Conservation (phyloP, 306 rosid species). For the Geum urbanum region DNA sequence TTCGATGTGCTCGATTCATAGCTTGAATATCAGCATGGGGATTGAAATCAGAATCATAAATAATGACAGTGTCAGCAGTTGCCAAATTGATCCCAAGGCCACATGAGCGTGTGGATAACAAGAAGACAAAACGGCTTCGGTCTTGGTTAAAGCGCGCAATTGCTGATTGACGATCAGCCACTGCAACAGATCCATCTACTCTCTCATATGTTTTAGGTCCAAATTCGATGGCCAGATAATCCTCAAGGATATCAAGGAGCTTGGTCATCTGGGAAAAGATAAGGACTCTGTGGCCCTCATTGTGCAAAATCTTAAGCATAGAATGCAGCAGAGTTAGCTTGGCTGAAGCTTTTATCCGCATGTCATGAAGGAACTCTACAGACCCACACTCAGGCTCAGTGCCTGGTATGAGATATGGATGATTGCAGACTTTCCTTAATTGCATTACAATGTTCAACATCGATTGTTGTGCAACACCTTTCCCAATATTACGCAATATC, state of each 20-base stretch:
- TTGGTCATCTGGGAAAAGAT: conserved; percentile 99
- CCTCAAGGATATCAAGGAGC: conserved; percentile 97
- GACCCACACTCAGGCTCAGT: conserved; percentile 98
- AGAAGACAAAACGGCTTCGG: conserved; percentile 93
- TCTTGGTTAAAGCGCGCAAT: conserved; percentile 95
- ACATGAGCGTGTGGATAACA: conserved; percentile 96
- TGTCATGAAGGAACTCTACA: conserved; percentile 89
- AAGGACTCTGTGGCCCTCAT: conserved; percentile 93
- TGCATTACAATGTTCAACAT: conserved; percentile 99
- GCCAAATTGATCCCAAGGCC: conserved; percentile 99
- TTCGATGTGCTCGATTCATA: conserved; percentile 99
- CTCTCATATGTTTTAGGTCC: conserved; percentile 97
- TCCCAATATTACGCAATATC: conserved; percentile 85
- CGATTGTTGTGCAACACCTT: conserved; percentile 93
- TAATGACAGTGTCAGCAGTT: conserved; percentile 97
- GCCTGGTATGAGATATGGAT: conserved; percentile 98
- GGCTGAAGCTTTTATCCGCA: conserved; percentile 99
- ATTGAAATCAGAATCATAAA: conserved; percentile 97
- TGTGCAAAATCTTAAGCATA: conserved; percentile 79
- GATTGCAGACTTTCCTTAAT: conserved; percentile 97
- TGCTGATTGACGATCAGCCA: conserved; percentile 93
- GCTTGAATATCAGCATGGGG: conserved; percentile 99
- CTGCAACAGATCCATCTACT: conserved; percentile 96
- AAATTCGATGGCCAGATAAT: conserved; percentile 80
- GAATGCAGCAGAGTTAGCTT: conserved; percentile 92